Evolutionary conservation across 2,329 filamentous ascomycete genomes (phyloP).

Genomic region (Cercospora sesami): DNA sequence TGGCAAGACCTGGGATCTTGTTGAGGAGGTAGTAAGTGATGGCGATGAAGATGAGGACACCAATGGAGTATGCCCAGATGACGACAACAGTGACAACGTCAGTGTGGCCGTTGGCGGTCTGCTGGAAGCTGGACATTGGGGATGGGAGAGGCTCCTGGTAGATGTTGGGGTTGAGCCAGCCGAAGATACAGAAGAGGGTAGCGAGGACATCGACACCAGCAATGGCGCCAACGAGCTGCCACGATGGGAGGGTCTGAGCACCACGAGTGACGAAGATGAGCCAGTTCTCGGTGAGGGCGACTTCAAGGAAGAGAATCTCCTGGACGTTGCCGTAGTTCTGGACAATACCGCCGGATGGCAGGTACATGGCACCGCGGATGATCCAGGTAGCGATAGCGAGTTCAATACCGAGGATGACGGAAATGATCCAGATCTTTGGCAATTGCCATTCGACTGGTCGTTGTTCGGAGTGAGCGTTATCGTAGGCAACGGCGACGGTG

Average conservation of each 20-base stretch:
- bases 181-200: slow-evolving; percentile 73
- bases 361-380: slow-evolving; percentile 68
- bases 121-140: slow-evolving; percentile 42
- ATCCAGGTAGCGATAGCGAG: slow-evolving; percentile 73
- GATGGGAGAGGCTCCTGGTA: slow-evolving; percentile 43
- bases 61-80: slow-evolving; percentile 66
- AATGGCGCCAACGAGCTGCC: slow-evolving; percentile 71
- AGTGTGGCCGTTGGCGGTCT: slow-evolving; percentile 50
- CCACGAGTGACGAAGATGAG: slow-evolving; percentile 59
- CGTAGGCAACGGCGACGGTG: slow-evolving; percentile 75
- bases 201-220: slow-evolving; percentile 69
- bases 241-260: slow-evolving; percentile 70
- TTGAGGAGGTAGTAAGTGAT: slow-evolving; percentile 66
- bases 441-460: slow-evolving; percentile 78
- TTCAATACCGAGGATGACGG: slow-evolving; percentile 65
- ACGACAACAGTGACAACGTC: slow-evolving; percentile 66
- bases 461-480: slow-evolving; percentile 73
- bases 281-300: slow-evolving; percentile 57
- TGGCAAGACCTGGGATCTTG: slow-evolving; percentile 58
- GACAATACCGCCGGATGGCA: slow-evolving; percentile 69
- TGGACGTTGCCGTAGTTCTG: slow-evolving; percentile 73
- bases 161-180: slow-evolving; percentile 64
- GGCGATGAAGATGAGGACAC: slow-evolving; percentile 64
- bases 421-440: slow-evolving; percentile 79
- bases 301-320: slow-evolving; percentile 62